Evolutionary conservation across 352 stramenopile species (phyloP).

Genomic region (Globisporangium acanthophoron): DNA sequence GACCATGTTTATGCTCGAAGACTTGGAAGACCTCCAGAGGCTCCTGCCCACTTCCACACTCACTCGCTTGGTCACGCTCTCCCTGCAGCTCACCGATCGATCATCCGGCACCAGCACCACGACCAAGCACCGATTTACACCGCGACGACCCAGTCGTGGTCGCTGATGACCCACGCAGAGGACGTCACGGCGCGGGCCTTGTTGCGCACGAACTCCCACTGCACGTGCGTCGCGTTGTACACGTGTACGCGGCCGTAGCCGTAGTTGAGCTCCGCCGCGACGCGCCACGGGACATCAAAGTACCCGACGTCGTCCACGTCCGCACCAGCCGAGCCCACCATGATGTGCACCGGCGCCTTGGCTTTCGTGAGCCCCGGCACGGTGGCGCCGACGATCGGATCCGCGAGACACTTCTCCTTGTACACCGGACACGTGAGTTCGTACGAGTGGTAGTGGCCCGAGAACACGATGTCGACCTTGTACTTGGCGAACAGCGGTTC

Average conservation of each 20-base stretch:
- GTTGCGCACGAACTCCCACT: constrained; percentile 48
- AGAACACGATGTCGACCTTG: constrained; percentile 45
- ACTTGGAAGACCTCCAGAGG: too few relatives aligned
- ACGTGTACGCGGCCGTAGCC: constrained; percentile 54
- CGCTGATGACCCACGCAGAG: constrained; percentile 26
- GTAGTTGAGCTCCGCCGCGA: constrained; percentile 7
- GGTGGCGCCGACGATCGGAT: too few relatives aligned
- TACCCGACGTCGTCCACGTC: constrained; percentile 30
- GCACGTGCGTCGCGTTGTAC: constrained; percentile 39
- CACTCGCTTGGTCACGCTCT: too few relatives aligned
- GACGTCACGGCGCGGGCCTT: constrained; percentile 6
- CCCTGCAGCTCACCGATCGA: too few relatives aligned
- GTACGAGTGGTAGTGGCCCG: constrained; percentile 53
- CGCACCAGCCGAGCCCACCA: constrained; percentile 41
- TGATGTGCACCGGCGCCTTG: constrained; percentile 37
- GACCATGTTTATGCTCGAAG: too few relatives aligned
- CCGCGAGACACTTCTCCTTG: constrained; percentile 22
- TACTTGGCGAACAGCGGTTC: constrained; percentile 39
- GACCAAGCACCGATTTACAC: too few relatives aligned
- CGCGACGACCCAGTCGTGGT: constrained; percentile 35
- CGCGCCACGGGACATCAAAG: constrained; percentile 16
- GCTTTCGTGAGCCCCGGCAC: constrained; percentile 21
- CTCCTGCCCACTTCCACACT: too few relatives aligned
- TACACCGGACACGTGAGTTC: constrained; percentile 55
- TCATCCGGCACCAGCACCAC: too few relatives aligned